A percentile compares a stretch with the other conserved stretches of the same genome.
These are phyloP conservation scores for Globisporangium cylindrosporum DNA, from an alignment of 352 stramenopile genomes.

Conservation along the genomic window DNA sequence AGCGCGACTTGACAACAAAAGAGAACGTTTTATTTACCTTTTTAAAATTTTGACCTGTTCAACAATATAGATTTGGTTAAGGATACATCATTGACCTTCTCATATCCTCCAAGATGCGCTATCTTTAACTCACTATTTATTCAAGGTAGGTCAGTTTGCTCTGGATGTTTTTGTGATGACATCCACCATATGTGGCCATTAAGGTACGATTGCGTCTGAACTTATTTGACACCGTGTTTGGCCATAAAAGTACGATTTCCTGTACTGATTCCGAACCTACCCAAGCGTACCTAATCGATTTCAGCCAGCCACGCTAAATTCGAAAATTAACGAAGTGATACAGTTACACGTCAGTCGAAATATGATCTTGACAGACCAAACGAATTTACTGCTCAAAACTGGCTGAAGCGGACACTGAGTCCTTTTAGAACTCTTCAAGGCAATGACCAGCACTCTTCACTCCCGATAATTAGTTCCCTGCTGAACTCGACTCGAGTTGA, in stretches of 20 bases:
- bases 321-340: neutral
- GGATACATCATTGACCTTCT: too few species aligned
- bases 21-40: too few species aligned
- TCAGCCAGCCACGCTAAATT: neutral
- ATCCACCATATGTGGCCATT: neutral
- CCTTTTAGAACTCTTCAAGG: too few species aligned
- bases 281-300: neutral
- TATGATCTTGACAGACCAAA: too few species aligned
- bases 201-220: neutral
- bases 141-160: neutral
- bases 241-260: neutral
- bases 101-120: too few species aligned
- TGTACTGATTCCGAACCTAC: neutral
- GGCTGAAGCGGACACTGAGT: too few species aligned
- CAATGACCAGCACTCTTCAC: neutral
- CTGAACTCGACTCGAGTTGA: conserved; percentile 10
- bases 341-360: too few species aligned
- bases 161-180: neutral
- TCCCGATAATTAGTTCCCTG: neutral
- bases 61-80: too few species aligned
- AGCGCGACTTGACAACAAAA: neutral
- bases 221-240: neutral
- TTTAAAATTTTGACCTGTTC: too few species aligned
- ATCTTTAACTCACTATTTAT: too few species aligned
- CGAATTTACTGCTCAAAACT: too few species aligned